phyloP scores from a whole-genome alignment of 331 rosid species.

The Arachis monticola region DNA sequence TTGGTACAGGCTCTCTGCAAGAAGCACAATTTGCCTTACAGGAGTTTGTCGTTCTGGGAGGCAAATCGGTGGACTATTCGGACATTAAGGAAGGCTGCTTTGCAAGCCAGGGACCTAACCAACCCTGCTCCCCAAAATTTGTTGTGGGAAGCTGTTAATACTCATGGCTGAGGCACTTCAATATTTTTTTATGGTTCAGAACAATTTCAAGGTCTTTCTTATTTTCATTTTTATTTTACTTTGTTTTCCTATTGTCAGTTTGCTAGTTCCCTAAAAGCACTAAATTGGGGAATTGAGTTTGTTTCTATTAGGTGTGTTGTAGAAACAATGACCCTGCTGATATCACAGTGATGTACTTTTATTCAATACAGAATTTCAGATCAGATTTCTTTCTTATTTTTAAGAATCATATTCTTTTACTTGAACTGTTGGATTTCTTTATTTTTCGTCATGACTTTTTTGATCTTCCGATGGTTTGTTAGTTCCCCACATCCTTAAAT shows the following conservation, averaged over 20 bases:
- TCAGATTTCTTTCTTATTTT: not conserved
- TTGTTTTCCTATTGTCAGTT: not conserved
- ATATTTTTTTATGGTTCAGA: constrained; percentile 7
- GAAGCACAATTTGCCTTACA: constrained; percentile 75
- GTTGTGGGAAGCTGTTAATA: constrained; percentile 51
- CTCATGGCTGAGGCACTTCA: constrained; percentile 39
- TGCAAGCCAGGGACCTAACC: constrained; percentile 33
- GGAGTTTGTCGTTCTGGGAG: constrained; percentile 73
- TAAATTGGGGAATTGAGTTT: constrained; percentile 19
- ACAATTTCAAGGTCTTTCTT: no score
- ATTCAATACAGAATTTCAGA: constrained; percentile 25
- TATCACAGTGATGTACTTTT: constrained; percentile 13
- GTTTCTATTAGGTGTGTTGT: constrained; percentile 16
- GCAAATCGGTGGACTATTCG: constrained; percentile 56
- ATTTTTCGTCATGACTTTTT: not conserved
- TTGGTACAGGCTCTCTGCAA: constrained; percentile 65
- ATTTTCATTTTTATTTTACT: not conserved
- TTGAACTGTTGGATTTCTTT: not conserved
- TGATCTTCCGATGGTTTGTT: not conserved
- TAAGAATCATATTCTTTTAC: not conserved
- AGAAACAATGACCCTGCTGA: constrained; percentile 27
- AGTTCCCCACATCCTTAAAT: not conserved
- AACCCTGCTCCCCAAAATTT: constrained; percentile 38
- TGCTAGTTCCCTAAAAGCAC: not conserved
- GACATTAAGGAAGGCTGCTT: constrained; percentile 45